Conservation (phyloP, 176 grass and related monocot species). For the Coix lacrymajobi region DNA sequence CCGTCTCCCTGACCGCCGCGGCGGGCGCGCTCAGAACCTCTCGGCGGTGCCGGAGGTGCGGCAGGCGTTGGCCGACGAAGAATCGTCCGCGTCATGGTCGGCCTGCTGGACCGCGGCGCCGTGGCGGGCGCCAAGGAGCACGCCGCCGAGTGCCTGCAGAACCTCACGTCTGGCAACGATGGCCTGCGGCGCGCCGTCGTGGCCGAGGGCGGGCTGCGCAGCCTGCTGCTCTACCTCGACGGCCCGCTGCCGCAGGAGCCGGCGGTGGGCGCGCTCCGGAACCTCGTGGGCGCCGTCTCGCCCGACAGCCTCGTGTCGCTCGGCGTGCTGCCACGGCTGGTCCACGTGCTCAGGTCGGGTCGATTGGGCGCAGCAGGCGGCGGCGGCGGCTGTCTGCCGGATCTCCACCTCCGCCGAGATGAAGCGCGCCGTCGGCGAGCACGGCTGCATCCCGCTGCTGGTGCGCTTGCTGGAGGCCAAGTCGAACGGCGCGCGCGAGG, state of each 20-base stretch:
- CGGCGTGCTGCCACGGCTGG: constrained; percentile 67
- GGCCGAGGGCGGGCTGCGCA: constrained; percentile 59
- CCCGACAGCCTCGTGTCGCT: constrained; percentile 52
- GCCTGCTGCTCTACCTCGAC: constrained; percentile 69
- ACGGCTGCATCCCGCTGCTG: constrained; percentile 57
- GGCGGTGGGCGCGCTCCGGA: constrained; percentile 56
- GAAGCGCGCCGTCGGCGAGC: constrained; percentile 56
- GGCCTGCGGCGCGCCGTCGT: constrained; percentile 55
- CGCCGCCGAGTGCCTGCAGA: constrained; percentile 73
- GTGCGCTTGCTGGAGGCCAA: constrained; percentile 75
- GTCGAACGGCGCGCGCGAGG: constrained; percentile 53
- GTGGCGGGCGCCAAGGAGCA: constrained; percentile 71
- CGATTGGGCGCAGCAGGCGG: constrained; percentile 67
- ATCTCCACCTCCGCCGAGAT: constrained; percentile 47
- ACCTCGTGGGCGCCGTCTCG: constrained; percentile 54
- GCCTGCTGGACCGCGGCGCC: constrained; percentile 47
- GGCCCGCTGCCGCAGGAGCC: constrained; percentile 60
- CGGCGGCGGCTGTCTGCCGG: constrained; percentile 47
- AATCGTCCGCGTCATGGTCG: constrained; percentile 61
- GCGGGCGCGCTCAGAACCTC: constrained; percentile 71
- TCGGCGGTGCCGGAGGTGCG: constrained; percentile 62
- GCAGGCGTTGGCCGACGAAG: constrained; percentile 63
- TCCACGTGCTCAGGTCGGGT: constrained; percentile 60
- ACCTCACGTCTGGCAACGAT: constrained; percentile 64
- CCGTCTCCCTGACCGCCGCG: constrained; percentile 66